Evolutionary conservation across 495 filamentous ascomycete species (phyloP).

Genomic region (Neurospora cerealis): DNA sequence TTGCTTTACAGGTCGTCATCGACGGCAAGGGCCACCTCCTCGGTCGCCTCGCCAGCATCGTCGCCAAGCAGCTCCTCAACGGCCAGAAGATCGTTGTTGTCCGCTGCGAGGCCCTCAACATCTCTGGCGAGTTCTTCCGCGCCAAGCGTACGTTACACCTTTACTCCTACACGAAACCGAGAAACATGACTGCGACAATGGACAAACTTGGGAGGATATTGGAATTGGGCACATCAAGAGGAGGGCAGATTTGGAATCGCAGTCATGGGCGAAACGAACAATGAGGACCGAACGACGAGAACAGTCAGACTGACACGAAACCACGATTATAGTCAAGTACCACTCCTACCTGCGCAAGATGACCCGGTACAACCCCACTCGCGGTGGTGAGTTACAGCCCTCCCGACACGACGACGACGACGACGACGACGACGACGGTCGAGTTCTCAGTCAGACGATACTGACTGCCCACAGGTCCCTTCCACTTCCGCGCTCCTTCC

Average conservation of each 20-base stretch:
- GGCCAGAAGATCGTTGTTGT: conserved; percentile 99
- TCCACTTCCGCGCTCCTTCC: conserved; percentile 98
- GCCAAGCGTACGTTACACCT: conserved; percentile 81
- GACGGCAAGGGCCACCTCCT: conserved; percentile 99
- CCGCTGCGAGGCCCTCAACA: conserved; percentile 97
- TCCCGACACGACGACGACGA: not conserved
- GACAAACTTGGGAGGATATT: not conserved
- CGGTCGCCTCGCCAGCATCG: conserved; percentile 95
- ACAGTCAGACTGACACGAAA: conserved; percentile 19
- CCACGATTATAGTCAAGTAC: conserved; percentile 80
- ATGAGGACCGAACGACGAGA: conserved; percentile 4
- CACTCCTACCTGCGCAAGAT: conserved; percentile 99
- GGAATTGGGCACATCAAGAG: conserved; percentile 1
- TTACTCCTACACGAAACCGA: conserved; percentile 5
- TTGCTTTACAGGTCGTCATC: conserved; percentile 67
- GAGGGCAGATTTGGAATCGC: not conserved
- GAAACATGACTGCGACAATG: conserved; percentile 3
- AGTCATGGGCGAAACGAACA: not conserved
- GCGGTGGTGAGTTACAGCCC: conserved; percentile 61
- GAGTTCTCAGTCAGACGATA: conserved; percentile 6
- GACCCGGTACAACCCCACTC: conserved; percentile 98
- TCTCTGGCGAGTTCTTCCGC: conserved; percentile 99
- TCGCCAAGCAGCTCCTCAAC: conserved; percentile 98
- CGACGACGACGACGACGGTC: too few relatives aligned
- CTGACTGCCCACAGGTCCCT: conserved; percentile 64